A percentile compares a stretch with the other conserved stretches of the same genome.
Conservation (phyloP, 257 asterid genomes). For the Fraxinus americana region DNA sequence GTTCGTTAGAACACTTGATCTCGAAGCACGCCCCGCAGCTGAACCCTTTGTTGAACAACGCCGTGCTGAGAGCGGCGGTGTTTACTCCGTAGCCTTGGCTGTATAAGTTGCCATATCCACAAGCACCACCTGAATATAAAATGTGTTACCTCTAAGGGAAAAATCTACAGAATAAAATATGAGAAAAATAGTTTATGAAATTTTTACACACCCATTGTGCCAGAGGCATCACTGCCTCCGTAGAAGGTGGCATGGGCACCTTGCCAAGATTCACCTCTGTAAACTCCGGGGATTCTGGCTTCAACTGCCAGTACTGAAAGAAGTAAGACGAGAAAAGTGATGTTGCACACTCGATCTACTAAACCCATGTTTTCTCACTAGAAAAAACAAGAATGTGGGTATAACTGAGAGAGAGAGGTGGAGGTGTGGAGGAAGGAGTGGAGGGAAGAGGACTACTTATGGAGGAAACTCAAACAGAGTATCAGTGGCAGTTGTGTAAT, state of each 20-base stretch:
- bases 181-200: neutral
- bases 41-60: conserved; percentile 68
- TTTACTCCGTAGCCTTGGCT: conserved; percentile 91
- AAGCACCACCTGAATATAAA: conserved; percentile 69
- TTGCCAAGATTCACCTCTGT: conserved; percentile 66
- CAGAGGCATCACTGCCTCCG: conserved; percentile 91
- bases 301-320: conserved; percentile 22
- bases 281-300: conserved; percentile 71
- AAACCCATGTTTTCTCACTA: conserved; percentile 46
- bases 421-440: conserved; percentile 29
- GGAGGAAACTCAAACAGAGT: conserved; percentile 30
- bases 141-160: neutral
- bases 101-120: conserved; percentile 84
- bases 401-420: conserved; percentile 3
- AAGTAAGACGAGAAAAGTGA: conserved; percentile 35
- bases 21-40: conserved; percentile 90
- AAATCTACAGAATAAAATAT: neutral
- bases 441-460: conserved; percentile 72
- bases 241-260: conserved; percentile 87
- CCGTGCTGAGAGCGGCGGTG: conserved; percentile 92
- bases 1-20: conserved; percentile 61
- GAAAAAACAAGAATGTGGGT: neutral
- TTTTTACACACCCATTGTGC: conserved; percentile 77
- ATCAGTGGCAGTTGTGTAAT: conserved; percentile 54
- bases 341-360: conserved; percentile 34